Conservation (phyloP, 2,329 filamentous ascomycete genomes). For the Pyricularia sp. region DNA sequence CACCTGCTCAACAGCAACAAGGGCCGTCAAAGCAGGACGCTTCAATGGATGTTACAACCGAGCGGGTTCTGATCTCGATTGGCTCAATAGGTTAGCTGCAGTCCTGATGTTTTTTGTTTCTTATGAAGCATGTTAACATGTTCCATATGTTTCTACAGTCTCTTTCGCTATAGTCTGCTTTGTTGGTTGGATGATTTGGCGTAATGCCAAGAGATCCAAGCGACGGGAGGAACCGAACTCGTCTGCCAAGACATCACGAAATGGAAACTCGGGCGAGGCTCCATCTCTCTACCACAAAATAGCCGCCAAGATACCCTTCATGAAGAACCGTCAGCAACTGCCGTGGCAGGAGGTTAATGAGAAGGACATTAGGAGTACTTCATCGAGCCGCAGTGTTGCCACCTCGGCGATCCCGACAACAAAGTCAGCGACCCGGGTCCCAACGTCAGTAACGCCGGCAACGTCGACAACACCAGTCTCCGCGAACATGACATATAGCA, state of each 20-base stretch:
- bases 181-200: slow-evolving; percentile 33
- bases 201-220: slow-evolving; percentile 24
- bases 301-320: slow-evolving; percentile 24
- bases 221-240: slow-evolving; percentile 9
- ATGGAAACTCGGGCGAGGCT: not conserved
- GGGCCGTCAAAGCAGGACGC: not conserved
- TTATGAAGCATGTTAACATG: not conserved
- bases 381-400: not conserved
- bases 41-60: slow-evolving; percentile 14
- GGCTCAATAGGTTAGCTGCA: slow-evolving; percentile 23
- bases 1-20: slow-evolving; percentile 2
- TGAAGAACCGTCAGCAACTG: slow-evolving; percentile 14
- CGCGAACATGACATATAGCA: not conserved
- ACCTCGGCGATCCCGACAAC: not conserved
- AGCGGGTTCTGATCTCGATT: slow-evolving; percentile 21
- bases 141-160: slow-evolving; percentile 18
- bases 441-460: not conserved
- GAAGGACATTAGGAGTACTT: not conserved
- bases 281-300: slow-evolving; percentile 8
- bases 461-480: not conserved
- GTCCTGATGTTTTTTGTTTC: not conserved
- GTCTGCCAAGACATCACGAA: not conserved
- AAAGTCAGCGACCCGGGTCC: no score
- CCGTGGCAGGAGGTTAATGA: slow-evolving; percentile 22
- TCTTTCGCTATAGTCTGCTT: slow-evolving; percentile 35